Conservation (phyloP, 768 basidiomycete genomes). For the Termitomyces sp. region DNA sequence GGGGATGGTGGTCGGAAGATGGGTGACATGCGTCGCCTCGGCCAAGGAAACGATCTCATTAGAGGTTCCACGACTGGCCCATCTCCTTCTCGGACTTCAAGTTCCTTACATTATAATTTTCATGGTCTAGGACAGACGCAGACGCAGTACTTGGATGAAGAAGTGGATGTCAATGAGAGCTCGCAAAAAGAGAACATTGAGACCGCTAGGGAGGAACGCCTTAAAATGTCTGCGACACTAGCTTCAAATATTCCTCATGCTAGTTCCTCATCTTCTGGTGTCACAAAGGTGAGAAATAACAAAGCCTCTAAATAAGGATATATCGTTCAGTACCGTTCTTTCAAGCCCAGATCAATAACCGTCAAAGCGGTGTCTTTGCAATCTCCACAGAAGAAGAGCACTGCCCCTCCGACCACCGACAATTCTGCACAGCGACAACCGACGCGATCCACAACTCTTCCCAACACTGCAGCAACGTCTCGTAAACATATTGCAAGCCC, state of each 20-base stretch:
- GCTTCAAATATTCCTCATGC: constrained; percentile 24
- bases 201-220: constrained; percentile 6
- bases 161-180: constrained; percentile 33
- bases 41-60: constrained; percentile 23
- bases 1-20: constrained; percentile 20
- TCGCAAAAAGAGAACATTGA: constrained; percentile 57
- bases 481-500: constrained; percentile 15
- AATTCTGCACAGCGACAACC: neutral
- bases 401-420: constrained; percentile 7
- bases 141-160: constrained; percentile 37
- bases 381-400: constrained; percentile 23
- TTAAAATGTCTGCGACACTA: neutral
- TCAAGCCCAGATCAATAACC: constrained; percentile 23
- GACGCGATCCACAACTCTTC: neutral
- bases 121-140: constrained; percentile 62
- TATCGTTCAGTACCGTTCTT: constrained; percentile 13
- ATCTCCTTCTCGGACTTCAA: constrained; percentile 32
- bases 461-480: neutral
- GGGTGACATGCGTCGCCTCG: constrained; percentile 16
- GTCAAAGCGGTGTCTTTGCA: constrained; percentile 34
- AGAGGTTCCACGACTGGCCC: constrained; percentile 39
- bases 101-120: constrained; percentile 49
- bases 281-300: constrained; percentile 24
- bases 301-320: constrained; percentile 19
- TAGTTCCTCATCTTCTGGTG: constrained; percentile 23